Evolutionary conservation across 2,329 filamentous ascomycete species (phyloP).

Genomic region (Botrytis tulipae): DNA sequence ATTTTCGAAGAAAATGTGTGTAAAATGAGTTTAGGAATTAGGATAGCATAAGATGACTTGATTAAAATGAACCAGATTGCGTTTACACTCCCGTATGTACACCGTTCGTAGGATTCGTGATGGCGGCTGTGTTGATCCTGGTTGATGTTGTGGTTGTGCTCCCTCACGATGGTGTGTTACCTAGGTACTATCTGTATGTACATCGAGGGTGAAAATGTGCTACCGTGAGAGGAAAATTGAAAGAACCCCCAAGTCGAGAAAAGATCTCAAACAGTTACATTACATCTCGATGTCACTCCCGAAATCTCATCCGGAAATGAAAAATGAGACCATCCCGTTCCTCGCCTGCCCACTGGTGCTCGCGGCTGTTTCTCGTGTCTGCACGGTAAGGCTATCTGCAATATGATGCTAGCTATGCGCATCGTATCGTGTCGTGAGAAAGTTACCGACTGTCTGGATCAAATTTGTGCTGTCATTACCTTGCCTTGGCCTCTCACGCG

Average conservation of each 20-base stretch:
- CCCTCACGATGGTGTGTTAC: not conserved
- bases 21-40: not conserved
- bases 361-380: conserved; percentile 10
- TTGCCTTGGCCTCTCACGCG: not conserved
- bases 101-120: not conserved
- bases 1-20: not conserved
- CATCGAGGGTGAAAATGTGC: not conserved
- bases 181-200: not conserved
- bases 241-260: not conserved
- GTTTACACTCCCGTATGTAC: not conserved
- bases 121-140: conserved; percentile 5
- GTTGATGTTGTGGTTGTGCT: not conserved
- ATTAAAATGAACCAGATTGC: not conserved
- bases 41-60: not conserved
- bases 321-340: not conserved
- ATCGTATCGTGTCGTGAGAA: not conserved
- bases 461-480: not conserved
- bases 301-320: not conserved
- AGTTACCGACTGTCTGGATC: conserved; percentile 15
- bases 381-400: not conserved
- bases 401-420: not conserved
- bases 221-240: not conserved
- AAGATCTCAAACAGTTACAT: conserved; percentile 6
- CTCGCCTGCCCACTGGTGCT: not conserved
- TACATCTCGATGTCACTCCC: not conserved